Evolutionary conservation across 164 flowering plant genomes (phyloP).

Genomic region (Umbellularia californica): DNA sequence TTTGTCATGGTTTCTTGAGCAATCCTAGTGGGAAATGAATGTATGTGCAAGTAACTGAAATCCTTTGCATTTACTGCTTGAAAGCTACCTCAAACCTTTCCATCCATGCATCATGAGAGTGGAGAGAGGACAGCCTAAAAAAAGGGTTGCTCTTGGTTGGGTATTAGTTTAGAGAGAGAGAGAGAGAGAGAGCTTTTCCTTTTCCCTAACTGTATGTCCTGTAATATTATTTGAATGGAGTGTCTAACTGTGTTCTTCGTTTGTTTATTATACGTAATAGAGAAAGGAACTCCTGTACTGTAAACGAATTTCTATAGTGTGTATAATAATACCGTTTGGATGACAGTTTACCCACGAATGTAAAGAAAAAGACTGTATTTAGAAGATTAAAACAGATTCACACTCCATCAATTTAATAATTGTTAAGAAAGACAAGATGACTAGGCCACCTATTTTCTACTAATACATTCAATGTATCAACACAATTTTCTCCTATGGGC

Average conservation of each 20-base stretch:
- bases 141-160: not conserved
- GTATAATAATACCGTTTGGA: slow-evolving; percentile 2
- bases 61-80: slow-evolving; percentile 25
- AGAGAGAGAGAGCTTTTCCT: slow-evolving; percentile 9
- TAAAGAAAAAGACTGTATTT: not conserved
- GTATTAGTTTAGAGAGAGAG: not conserved
- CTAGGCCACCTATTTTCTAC: slow-evolving; percentile 5
- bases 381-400: slow-evolving; percentile 4
- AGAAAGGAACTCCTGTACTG: not conserved
- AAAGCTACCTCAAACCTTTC: slow-evolving; percentile 37
- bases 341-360: slow-evolving; percentile 11
- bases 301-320: not conserved
- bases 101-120: slow-evolving; percentile 15
- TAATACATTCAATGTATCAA: not conserved
- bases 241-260: not conserved
- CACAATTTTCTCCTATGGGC: not conserved
- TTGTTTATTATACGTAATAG: not conserved
- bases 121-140: not conserved
- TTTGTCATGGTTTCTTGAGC: slow-evolving; percentile 21
- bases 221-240: not conserved
- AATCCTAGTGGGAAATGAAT: slow-evolving; percentile 16
- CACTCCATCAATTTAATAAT: slow-evolving; percentile 3
- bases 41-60: slow-evolving; percentile 35
- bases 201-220: not conserved
- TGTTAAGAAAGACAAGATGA: not conserved